Conservation (phyloP, 352 stramenopile genomes). For the Phytophthora fragariae region DNA sequence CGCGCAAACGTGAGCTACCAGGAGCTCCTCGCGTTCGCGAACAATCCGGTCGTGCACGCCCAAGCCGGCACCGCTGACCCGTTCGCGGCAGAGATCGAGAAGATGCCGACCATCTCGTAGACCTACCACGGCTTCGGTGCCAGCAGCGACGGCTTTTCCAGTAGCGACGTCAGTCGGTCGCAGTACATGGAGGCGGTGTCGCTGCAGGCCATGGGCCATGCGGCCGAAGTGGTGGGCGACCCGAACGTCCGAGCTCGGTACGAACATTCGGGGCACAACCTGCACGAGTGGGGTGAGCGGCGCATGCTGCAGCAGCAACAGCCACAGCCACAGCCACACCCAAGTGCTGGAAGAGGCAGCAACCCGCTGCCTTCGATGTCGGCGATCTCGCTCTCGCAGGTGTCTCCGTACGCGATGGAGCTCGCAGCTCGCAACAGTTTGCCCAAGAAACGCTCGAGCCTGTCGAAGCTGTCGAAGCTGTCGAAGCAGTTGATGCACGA, state of each 20-base stretch:
- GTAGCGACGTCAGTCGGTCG: constrained; percentile 15
- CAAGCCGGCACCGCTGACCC: constrained; percentile 21
- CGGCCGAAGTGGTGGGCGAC: constrained; percentile 32
- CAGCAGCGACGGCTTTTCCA: constrained; percentile 14
- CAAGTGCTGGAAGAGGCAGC: constrained; percentile 1
- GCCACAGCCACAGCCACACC: background rate
- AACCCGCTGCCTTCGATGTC: constrained; percentile 18
- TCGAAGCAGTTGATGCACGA: constrained; percentile 75
- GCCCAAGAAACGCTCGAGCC: constrained; percentile 77
- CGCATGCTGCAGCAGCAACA: constrained; percentile 32
- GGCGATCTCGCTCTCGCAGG: constrained; percentile 28
- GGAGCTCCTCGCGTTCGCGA: constrained; percentile 40
- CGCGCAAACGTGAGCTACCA: constrained; percentile 37
- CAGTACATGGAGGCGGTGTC: constrained; percentile 35
- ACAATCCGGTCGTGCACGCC: constrained; percentile 15
- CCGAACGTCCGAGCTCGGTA: constrained; percentile 37
- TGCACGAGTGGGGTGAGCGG: constrained; percentile 49
- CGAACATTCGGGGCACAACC: constrained; percentile 28
- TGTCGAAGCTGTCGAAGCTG: constrained; percentile 81
- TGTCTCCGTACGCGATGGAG: constrained; percentile 48
- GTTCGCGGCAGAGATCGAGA: constrained; percentile 38
- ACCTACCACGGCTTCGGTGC: constrained; percentile 8
- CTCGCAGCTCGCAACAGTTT: constrained; percentile 42
- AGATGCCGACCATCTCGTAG: constrained; percentile 27
- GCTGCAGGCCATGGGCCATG: constrained; percentile 38